Conservation (phyloP, 441 rosid species). For the Corymbia calophylla region DNA sequence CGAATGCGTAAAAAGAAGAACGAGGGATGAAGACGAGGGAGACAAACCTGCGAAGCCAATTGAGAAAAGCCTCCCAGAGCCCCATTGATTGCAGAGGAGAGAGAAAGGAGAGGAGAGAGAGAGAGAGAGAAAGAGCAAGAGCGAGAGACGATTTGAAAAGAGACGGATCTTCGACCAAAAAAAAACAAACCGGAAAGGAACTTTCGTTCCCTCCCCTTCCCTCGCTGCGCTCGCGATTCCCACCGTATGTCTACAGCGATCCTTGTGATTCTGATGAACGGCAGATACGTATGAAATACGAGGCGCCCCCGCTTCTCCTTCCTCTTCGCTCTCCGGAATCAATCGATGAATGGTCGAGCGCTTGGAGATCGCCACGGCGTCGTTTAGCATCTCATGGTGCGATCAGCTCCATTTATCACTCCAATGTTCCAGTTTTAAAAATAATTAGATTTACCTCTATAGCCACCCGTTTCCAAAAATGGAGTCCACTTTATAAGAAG, state of each 20-base stretch:
- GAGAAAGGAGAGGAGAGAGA: not conserved
- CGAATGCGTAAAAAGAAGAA: not conserved
- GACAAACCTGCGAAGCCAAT: constrained; percentile 66
- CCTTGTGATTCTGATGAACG: not conserved
- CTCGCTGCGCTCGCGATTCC: not conserved
- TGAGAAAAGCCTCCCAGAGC: constrained; percentile 61
- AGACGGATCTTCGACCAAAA: not conserved
- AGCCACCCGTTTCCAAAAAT: too few species aligned
- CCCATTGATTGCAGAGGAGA: constrained; percentile 34
- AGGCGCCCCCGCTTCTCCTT: too few species aligned
- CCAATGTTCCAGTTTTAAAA: not conserved
- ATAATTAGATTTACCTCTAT: too few species aligned
- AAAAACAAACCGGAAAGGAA: not conserved
- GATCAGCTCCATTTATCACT: not conserved
- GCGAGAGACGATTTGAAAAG: not conserved
- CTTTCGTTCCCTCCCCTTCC: not conserved
- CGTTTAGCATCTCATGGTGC: not conserved
- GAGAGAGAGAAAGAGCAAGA: not conserved
- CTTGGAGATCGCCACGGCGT: not conserved
- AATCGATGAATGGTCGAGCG: not conserved
- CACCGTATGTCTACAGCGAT: not conserved
- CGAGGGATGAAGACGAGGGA: not conserved
- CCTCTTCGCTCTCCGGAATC: not conserved
- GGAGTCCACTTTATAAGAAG: too few species aligned
- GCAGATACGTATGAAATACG: not conserved